These are phyloP conservation scores for Pleurotus tuoliensis DNA, from an alignment of 768 basidiomycete species.

Conservation along the genomic window DNA sequence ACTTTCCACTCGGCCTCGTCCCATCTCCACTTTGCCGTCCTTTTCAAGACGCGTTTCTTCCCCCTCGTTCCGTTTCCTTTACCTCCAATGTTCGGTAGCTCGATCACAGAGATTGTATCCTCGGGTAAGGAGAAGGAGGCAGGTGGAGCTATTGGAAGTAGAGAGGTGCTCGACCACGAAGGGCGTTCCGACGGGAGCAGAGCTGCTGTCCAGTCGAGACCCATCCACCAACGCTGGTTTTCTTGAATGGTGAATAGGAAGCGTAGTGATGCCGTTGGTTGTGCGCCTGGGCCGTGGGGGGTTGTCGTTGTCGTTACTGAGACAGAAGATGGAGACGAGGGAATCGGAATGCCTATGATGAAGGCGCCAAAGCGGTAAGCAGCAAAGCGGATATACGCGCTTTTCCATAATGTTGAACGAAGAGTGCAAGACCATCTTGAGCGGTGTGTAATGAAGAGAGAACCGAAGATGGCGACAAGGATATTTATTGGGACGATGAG, in stretches of 20 bases:
- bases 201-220: constrained; percentile 92
- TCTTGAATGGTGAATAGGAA: constrained; percentile 91
- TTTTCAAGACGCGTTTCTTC: constrained; percentile 49
- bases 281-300: constrained; percentile 12
- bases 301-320: constrained; percentile 28
- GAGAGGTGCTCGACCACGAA: constrained; percentile 69
- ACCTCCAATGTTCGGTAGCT: constrained; percentile 25
- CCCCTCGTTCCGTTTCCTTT: constrained; percentile 28
- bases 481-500: constrained; percentile 59
- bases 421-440: constrained; percentile 65
- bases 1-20: constrained; percentile 90
- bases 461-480: constrained; percentile 55
- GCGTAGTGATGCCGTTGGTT: constrained; percentile 46
- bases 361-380: constrained; percentile 47
- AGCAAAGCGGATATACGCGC: constrained; percentile 66
- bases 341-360: constrained; percentile 45
- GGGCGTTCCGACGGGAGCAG: constrained; percentile 87
- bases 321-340: constrained; percentile 26
- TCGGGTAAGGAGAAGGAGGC: constrained; percentile 65
- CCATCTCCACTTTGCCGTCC: constrained; percentile 85
- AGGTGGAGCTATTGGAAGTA: constrained; percentile 65
- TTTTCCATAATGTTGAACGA: constrained; percentile 53
- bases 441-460: constrained; percentile 54
- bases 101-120: constrained; percentile 43
- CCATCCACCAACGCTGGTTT: constrained; percentile 98